These are phyloP conservation scores for Hypoxylon sp. DNA, from an alignment of 2,329 filamentous ascomycete genomes.

Conservation along the genomic window DNA sequence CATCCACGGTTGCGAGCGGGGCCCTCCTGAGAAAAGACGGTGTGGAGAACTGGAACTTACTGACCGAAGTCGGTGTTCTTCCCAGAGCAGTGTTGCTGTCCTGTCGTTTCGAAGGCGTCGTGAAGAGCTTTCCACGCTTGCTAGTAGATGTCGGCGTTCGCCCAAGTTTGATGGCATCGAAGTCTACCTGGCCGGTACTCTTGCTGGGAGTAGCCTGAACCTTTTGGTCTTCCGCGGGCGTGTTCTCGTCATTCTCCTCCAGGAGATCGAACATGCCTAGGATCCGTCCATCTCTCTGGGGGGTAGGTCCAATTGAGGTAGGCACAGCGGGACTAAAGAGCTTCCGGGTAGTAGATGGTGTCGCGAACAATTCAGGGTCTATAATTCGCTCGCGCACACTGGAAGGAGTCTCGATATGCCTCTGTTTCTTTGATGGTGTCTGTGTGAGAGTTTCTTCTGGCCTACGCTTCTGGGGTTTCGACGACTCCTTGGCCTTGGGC, in stretches of 20 bases:
- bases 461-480: slow-evolving; percentile 60
- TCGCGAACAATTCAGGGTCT: slow-evolving; percentile 62
- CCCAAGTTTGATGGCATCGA: slow-evolving; percentile 56
- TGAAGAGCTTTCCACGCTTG: slow-evolving; percentile 75
- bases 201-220: slow-evolving; percentile 65
- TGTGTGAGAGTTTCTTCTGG: slow-evolving; percentile 56
- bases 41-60: slow-evolving; percentile 74
- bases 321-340: slow-evolving; percentile 73
- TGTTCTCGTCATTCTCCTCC: slow-evolving; percentile 64
- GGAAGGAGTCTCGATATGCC: slow-evolving; percentile 64
- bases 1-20: slow-evolving; percentile 67
- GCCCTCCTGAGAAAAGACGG: slow-evolving; percentile 77
- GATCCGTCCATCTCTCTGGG: slow-evolving; percentile 82
- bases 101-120: slow-evolving; percentile 73
- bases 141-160: slow-evolving; percentile 69
- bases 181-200: slow-evolving; percentile 52
- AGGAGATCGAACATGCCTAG: slow-evolving; percentile 84
- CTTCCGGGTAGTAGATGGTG: slow-evolving; percentile 71
- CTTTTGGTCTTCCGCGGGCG: slow-evolving; percentile 57
- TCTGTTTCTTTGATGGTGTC: slow-evolving; percentile 68
- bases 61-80: slow-evolving; percentile 66
- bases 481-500: slow-evolving; percentile 55
- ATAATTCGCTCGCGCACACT: slow-evolving; percentile 53
- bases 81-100: slow-evolving; percentile 57
- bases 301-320: slow-evolving; percentile 80